Percentiles rank a stretch among this genome's conserved stretches.
phyloP scores from a whole-genome alignment of 768 basidiomycete species.

The Ramaria sp. region DNA sequence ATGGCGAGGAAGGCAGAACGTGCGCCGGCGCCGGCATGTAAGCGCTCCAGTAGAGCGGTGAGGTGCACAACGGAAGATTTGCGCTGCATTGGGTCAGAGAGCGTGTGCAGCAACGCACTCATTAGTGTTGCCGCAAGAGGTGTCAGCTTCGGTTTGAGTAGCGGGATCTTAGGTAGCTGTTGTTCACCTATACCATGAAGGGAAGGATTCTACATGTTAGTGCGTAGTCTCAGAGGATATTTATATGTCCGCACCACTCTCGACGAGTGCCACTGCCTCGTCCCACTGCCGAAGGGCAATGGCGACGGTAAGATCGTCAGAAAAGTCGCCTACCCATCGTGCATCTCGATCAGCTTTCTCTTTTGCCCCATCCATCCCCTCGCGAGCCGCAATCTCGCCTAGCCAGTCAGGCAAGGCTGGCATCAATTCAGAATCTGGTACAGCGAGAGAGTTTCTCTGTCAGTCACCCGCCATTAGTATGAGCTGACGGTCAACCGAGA shows the following conservation, averaged over 20 bases:
- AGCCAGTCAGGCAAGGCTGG: conserved; percentile 71
- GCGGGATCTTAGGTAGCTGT: conserved; percentile 46
- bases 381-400: conserved; percentile 51
- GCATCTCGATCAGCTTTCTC: conserved; percentile 73
- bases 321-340: conserved; percentile 84
- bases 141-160: conserved; percentile 48
- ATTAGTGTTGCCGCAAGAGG: conserved; percentile 59
- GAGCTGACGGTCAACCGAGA: background rate
- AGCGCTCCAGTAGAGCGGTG: conserved; percentile 59
- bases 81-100: conserved; percentile 66
- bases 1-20: conserved; percentile 75
- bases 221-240: background rate
- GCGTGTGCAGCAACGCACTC: conserved; percentile 55
- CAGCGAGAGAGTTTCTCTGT: background rate
- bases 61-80: conserved; percentile 66
- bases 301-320: conserved; percentile 83
- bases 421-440: conserved; percentile 23
- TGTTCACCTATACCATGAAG: conserved; percentile 37
- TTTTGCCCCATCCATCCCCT: conserved; percentile 47
- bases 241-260: conserved; percentile 45
- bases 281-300: conserved; percentile 87
- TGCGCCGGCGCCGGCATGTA: conserved; percentile 71
- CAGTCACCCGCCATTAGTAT: background rate
- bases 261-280: conserved; percentile 73
- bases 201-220: background rate